Percentiles rank a stretch among this genome's conserved stretches.
Conservation (phyloP, 176 grass and related monocot genomes). For the Phyllostachys edulis region DNA sequence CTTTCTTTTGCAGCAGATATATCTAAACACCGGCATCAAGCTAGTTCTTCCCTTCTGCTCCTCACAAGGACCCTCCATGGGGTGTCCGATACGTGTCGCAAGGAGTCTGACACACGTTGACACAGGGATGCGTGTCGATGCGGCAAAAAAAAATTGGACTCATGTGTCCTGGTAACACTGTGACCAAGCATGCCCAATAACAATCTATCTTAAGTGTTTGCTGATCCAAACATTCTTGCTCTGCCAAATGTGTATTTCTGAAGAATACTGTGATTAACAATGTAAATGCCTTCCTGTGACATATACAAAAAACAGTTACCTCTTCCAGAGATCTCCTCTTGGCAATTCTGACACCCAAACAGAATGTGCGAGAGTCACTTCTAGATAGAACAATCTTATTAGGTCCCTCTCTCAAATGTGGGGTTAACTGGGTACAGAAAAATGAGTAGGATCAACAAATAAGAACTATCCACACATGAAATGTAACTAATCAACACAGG, state of each 20-base stretch:
- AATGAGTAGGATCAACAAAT: not conserved
- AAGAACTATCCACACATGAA: conserved; percentile 12
- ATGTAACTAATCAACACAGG: not conserved
- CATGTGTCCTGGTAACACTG: too few relatives aligned
- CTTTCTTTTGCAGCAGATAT: too few relatives aligned
- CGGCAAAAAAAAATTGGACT: too few relatives aligned
- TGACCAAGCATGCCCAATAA: not conserved
- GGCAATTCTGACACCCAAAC: conserved; percentile 80
- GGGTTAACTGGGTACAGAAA: conserved; percentile 50
- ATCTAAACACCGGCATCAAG: too few relatives aligned
- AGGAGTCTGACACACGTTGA: too few relatives aligned
- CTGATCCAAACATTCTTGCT: not conserved
- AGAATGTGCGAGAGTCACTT: conserved; percentile 72
- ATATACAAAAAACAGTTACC: conserved; percentile 35
- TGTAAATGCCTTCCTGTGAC: not conserved
- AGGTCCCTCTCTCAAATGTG: conserved; percentile 54
- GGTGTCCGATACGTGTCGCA: too few relatives aligned
- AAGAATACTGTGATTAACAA: conserved; percentile 29
- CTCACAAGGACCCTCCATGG: too few relatives aligned
- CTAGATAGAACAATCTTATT: conserved; percentile 71
- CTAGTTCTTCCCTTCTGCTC: too few relatives aligned
- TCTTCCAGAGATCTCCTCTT: conserved; percentile 67
- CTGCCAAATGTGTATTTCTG: conserved; percentile 13
- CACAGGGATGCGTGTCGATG: too few relatives aligned
- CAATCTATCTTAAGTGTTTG: not conserved